Base-by-base conservation (phyloP, 306 rosid species). In the Senna tora region DNA sequence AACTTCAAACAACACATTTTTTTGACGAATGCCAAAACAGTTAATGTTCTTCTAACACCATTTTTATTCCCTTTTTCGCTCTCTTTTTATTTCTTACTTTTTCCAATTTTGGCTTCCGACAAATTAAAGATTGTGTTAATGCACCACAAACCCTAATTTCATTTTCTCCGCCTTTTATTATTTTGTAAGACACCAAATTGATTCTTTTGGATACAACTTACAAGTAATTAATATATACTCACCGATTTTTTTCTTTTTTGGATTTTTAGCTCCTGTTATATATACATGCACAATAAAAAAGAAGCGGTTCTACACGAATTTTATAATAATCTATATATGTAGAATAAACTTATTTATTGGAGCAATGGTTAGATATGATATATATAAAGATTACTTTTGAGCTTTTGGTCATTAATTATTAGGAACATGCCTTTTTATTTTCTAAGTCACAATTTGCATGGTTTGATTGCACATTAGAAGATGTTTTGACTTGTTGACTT, bases 361-460 rank as follows among this genome's bases (percentile, higher is more conserved):
- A 20, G 9, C 5, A 52, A 19, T 19, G 43, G 10, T 9, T 9
- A 6, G 12, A 39, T 39, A 39, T 39, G n/a, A n/a, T n/a, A n/a
- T 6, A 39, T 25, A 25, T 25, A 1, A 51, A 17, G 1, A 30
- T 57, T 30, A 13, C 41, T 57, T 57, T 14, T 0, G 17, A 21
- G 22, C 15, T 32, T 34, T 59, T 33, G 25, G 14, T 20, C 34
- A 7, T 58, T 58, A 15, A 15, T 57, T 8, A 7, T 8, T 25
- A 13, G 7, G 8, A 25, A 6, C 28, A 14, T 55, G 59, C 7
- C 0, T 56, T 56, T 56, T 69, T 41, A 70, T 70, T 75, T 75
- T 80, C 65, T 54, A 47, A 49, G 73, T 54, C 53, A 51, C 11
- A 42, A 33, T 50, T 61, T 67, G 80, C 74, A 56, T 49, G 71